Evolutionary conservation across 225 moss, liverwort and hornwort species (phyloP).

Genomic region (Climacium dendroides): DNA sequence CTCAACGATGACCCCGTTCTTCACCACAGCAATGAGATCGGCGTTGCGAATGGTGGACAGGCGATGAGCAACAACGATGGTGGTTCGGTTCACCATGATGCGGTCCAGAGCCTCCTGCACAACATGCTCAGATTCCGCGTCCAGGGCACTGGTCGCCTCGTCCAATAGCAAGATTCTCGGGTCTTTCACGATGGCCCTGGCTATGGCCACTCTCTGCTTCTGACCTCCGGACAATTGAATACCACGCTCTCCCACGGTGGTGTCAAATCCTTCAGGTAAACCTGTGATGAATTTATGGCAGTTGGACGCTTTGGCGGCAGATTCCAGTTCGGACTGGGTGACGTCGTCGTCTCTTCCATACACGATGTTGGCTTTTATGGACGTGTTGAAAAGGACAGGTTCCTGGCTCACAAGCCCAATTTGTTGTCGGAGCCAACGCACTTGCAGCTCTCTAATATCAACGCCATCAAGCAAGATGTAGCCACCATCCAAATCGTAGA

Average conservation of each 20-base stretch:
- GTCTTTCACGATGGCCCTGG: slow-evolving; percentile 74
- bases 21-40: slow-evolving; percentile 67
- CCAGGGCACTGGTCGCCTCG: slow-evolving; percentile 75
- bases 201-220: slow-evolving; percentile 78
- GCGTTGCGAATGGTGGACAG: slow-evolving; percentile 75
- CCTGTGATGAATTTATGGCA: slow-evolving; percentile 54
- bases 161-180: slow-evolving; percentile 63
- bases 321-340: slow-evolving; percentile 34
- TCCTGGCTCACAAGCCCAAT: no score
- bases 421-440: no score
- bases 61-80: slow-evolving; percentile 68
- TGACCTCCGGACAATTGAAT: slow-evolving; percentile 72
- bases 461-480: no score
- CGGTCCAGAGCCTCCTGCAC: slow-evolving; percentile 82
- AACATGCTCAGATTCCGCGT: slow-evolving; percentile 75
- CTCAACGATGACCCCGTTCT: slow-evolving; percentile 58
- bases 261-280: slow-evolving; percentile 60
- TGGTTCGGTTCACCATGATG: slow-evolving; percentile 66
- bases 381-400: no score
- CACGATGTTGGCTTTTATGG: slow-evolving; percentile 57
- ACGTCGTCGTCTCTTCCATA: slow-evolving; percentile 60
- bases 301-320: slow-evolving; percentile 64
- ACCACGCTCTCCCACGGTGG: slow-evolving; percentile 65
- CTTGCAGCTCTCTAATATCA: no score
- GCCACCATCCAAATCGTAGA: no score